Percentiles rank a stretch among this genome's conserved stretches.
Conservation (phyloP, 345 rosid species). For the Conringia planisiliqua region DNA sequence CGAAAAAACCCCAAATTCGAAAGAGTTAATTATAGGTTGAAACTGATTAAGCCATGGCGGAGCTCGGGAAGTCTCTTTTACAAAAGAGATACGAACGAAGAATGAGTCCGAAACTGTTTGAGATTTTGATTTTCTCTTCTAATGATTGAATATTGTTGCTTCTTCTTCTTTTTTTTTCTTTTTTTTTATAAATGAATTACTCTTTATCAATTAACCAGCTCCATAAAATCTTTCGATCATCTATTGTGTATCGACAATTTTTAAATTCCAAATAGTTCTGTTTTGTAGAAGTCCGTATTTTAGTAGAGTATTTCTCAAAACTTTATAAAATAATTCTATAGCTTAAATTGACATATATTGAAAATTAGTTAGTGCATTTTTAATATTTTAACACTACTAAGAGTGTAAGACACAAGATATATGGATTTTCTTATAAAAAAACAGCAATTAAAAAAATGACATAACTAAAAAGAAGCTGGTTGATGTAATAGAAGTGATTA, state of each 20-base stretch:
- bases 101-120: background rate
- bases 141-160: background rate
- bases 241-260: background rate
- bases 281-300: background rate
- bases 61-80: slow-evolving; percentile 12
- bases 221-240: background rate
- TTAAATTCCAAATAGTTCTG: background rate
- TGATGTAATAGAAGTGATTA: no score
- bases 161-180: background rate
- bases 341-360: no score
- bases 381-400: no score
- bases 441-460: no score
- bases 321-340: no score
- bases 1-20: background rate
- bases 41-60: background rate
- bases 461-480: no score
- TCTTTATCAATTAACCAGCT: background rate
- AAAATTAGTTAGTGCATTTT: no score
- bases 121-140: background rate
- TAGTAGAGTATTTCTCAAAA: background rate
- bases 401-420: no score
- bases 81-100: slow-evolving; percentile 1
- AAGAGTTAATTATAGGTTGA: background rate
- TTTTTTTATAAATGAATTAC: background rate
- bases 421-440: no score